Evolutionary conservation across 352 stramenopile species (phyloP).

Genomic region (Phytophthora idaei): DNA sequence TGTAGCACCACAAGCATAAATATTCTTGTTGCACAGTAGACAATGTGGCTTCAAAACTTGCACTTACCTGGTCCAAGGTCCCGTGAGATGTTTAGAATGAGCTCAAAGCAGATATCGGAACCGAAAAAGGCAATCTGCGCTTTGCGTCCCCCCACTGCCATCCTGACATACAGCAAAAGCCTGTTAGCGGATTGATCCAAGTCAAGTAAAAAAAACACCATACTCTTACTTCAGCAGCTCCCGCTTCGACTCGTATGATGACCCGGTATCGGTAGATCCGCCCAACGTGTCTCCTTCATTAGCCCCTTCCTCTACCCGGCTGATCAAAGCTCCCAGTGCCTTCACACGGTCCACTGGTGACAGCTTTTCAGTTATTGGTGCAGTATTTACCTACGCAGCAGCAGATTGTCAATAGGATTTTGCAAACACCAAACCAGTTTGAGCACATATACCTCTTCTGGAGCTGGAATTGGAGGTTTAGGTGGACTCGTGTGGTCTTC

Average conservation of each 20-base stretch:
- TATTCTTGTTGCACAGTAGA: background rate
- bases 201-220: background rate
- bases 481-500: background rate
- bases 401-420: background rate
- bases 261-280: constrained; percentile 25
- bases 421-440: background rate
- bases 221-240: constrained; percentile 64
- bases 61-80: constrained; percentile 62
- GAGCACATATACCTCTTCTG: constrained; percentile 25
- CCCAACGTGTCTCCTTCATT: constrained; percentile 60
- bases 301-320: constrained; percentile 65
- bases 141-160: constrained; percentile 67
- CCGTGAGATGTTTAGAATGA: constrained; percentile 64
- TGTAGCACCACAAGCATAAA: constrained; percentile 23
- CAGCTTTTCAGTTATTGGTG: constrained; percentile 43
- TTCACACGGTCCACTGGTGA: constrained; percentile 63
- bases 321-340: constrained; percentile 56
- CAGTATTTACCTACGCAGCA: constrained; percentile 13
- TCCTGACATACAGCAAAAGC: constrained; percentile 38
- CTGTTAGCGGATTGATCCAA: constrained; percentile 1
- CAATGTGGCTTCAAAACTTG: background rate
- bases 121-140: constrained; percentile 81
- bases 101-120: constrained; percentile 79
- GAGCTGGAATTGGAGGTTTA: constrained; percentile 2
- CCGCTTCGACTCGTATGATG: constrained; percentile 65